A percentile compares a stretch with the other conserved stretches of the same genome.
These are phyloP conservation scores for Thalassia testudinum DNA, from an alignment of 116 monocot genomes.

Conservation along the genomic window DNA sequence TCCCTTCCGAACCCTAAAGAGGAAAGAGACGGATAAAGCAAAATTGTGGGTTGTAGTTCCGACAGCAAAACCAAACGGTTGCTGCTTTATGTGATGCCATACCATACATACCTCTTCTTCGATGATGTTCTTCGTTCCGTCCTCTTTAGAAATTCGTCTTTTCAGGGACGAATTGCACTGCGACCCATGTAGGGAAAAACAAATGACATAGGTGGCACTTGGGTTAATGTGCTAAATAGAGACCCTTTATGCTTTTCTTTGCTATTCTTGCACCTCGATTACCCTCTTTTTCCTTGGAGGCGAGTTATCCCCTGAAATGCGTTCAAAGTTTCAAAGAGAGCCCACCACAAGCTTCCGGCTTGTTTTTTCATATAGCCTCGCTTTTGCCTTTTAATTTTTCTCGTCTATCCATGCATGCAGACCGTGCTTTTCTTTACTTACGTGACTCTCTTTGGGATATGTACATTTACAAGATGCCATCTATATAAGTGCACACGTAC, in stretches of 20 bases:
- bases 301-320: neutral
- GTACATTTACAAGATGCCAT: no score
- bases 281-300: neutral
- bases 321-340: conserved; percentile 14
- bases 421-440: no score
- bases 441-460: no score
- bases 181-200: neutral
- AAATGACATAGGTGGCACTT: conserved; percentile 1
- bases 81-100: neutral
- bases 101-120: neutral
- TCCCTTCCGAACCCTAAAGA: no score
- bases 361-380: no score
- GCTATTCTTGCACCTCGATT: neutral
- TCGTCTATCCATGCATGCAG: no score
- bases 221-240: conserved; percentile 11
- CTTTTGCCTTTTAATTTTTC: no score
- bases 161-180: neutral
- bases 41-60: neutral
- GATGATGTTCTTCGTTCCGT: neutral
- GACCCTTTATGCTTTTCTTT: conserved; percentile 12
- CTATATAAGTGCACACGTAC: no score
- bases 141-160: conserved; percentile 5
- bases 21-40: neutral
- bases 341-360: conserved; percentile 5
- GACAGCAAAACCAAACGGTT: conserved; percentile 6